phyloP scores from a whole-genome alignment of 352 stramenopile species.

The Globisporangium splendens region DNA sequence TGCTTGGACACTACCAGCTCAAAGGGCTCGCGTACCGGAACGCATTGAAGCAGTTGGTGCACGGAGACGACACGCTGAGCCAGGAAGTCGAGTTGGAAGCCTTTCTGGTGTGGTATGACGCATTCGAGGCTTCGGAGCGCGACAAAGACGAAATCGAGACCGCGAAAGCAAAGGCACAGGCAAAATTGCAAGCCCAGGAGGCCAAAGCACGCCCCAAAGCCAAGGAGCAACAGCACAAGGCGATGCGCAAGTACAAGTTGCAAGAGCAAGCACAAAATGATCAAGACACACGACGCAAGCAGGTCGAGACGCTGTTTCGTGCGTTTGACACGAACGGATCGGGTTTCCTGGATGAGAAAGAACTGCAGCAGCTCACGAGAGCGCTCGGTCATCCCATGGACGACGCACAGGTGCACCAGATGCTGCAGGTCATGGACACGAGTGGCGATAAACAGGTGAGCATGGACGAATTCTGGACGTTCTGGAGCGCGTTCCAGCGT shows the following conservation, averaged over 20 bases:
- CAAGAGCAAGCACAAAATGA: slow-evolving; percentile 19
- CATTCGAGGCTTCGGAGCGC: slow-evolving; percentile 39
- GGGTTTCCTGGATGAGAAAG: slow-evolving; percentile 44
- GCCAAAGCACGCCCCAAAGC: slow-evolving; percentile 35
- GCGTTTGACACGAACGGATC: slow-evolving; percentile 57
- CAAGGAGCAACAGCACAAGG: slow-evolving; percentile 31
- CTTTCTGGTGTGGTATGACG: slow-evolving; percentile 55
- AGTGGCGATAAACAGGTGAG: slow-evolving; percentile 57
- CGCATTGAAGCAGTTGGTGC: slow-evolving; percentile 44
- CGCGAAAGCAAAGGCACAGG: slow-evolving; percentile 39
- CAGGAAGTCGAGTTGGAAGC: slow-evolving; percentile 43
- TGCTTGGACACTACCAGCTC: slow-evolving; percentile 53
- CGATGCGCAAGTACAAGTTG: slow-evolving; percentile 29
- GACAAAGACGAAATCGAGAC: slow-evolving; percentile 46
- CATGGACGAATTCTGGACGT: slow-evolving; percentile 61
- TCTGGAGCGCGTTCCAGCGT: slow-evolving; percentile 63
- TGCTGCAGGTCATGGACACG: slow-evolving; percentile 58
- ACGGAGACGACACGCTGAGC: slow-evolving; percentile 14
- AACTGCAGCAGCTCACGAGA: slow-evolving; percentile 43
- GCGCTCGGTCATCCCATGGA: slow-evolving; percentile 49
- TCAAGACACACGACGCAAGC: slow-evolving; percentile 19
- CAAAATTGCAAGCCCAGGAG: slow-evolving; percentile 35
- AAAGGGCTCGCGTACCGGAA: slow-evolving; percentile 46
- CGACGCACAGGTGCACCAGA: slow-evolving; percentile 36
- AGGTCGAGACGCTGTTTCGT: slow-evolving; percentile 46